phyloP scores from a whole-genome alignment of 2,329 filamentous ascomycete species.

The Neonectria coccinea region DNA sequence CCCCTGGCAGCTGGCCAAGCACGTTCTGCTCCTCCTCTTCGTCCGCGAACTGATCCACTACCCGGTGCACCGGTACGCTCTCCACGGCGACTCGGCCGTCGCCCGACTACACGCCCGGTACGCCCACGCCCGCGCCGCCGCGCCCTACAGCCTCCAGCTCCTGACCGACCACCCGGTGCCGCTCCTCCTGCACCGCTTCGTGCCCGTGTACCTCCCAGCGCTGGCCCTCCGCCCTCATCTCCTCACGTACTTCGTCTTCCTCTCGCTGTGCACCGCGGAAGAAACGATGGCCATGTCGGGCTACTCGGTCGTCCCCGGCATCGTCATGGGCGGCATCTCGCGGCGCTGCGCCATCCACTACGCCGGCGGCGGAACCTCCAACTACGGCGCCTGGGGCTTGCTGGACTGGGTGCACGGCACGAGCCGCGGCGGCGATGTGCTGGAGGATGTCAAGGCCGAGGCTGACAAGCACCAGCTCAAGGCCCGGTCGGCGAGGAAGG shows the following conservation, averaged over 20 bases:
- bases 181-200: conserved; percentile 70
- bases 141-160: conserved; percentile 71
- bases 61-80: conserved; percentile 76
- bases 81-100: conserved; percentile 66
- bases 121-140: conserved; percentile 65
- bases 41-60: conserved; percentile 74
- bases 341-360: conserved; percentile 64
- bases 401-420: conserved; percentile 72
- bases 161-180: conserved; percentile 77
- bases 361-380: conserved; percentile 65
- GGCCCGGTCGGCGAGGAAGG: conserved; percentile 53
- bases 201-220: conserved; percentile 75
- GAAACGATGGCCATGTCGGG: conserved; percentile 76
- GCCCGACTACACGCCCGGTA: conserved; percentile 58
- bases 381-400: conserved; percentile 72
- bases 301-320: conserved; percentile 69
- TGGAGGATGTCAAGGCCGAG: conserved; percentile 67
- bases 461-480: conserved; percentile 67
- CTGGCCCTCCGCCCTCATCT: conserved; percentile 75
- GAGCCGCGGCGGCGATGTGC: conserved; percentile 61
- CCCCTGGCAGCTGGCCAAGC: conserved; percentile 65
- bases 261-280: conserved; percentile 72
- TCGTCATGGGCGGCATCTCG: conserved; percentile 64
- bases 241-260: conserved; percentile 76
- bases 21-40: conserved; percentile 57